These are phyloP conservation scores for Orbilia oligospora DNA, from an alignment of 2,329 filamentous ascomycete species.

Conservation along the genomic window DNA sequence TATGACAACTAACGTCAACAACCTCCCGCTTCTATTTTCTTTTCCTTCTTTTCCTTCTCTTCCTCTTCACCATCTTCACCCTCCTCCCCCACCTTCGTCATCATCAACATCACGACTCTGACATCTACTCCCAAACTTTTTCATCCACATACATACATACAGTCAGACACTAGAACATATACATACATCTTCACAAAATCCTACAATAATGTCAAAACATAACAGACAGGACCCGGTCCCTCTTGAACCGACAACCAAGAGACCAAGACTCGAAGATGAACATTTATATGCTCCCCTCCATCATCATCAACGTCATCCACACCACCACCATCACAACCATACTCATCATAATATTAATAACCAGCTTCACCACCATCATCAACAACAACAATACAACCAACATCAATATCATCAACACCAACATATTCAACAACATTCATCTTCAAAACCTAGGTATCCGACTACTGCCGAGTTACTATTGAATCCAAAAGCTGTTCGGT, in stretches of 20 bases:
- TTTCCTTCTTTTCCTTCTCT: slow-evolving; percentile 30
- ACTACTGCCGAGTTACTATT: slow-evolving; percentile 47
- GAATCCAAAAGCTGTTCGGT: slow-evolving; percentile 43
- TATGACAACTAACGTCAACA: slow-evolving; percentile 53
- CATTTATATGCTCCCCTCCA: slow-evolving; percentile 27
- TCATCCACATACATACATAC: background rate
- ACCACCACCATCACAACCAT: slow-evolving; percentile 14
- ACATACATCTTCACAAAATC: background rate
- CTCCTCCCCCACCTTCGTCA: background rate
- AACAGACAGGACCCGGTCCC: slow-evolving; percentile 59
- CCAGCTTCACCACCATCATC: background rate
- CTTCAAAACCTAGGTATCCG: slow-evolving; percentile 51
- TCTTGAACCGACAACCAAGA: slow-evolving; percentile 51
- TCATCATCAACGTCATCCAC: slow-evolving; percentile 21
- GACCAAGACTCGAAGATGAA: slow-evolving; percentile 53
- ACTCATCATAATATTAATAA: background rate
- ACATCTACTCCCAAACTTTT: slow-evolving; percentile 11
- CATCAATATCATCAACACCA: slow-evolving; percentile 10
- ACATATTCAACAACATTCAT: slow-evolving; percentile 20
- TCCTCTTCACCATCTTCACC: background rate
- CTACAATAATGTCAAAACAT: slow-evolving; percentile 54
- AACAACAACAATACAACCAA: slow-evolving; percentile 22
- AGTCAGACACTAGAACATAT: background rate
- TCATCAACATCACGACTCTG: slow-evolving; percentile 10
- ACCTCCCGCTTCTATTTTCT: slow-evolving; percentile 19